phyloP scores from a whole-genome alignment of 129 eudicot species.

The Centrapalus pauciflorus region DNA sequence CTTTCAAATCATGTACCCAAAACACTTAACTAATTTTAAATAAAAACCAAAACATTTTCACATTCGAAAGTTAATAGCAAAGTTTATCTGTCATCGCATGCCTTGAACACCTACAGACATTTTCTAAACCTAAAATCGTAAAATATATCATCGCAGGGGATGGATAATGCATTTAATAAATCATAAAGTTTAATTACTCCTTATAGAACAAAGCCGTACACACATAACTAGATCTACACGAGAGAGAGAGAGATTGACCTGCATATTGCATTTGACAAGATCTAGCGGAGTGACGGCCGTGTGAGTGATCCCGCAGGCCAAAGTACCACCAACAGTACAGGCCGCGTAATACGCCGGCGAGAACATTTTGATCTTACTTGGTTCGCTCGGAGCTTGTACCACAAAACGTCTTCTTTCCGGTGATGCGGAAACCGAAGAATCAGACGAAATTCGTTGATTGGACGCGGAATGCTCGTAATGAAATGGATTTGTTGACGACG shows the following conservation, averaged over 20 bases:
- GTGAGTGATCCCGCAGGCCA: slow-evolving; percentile 71
- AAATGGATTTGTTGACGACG: slow-evolving; percentile 10
- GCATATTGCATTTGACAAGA: slow-evolving; percentile 93
- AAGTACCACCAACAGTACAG: slow-evolving; percentile 58
- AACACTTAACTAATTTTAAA: neutral
- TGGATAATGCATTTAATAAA: neutral
- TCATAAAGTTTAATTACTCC: neutral
- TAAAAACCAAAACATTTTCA: neutral
- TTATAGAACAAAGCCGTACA: neutral
- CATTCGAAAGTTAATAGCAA: neutral
- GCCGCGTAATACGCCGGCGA: slow-evolving; percentile 72
- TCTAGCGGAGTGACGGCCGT: slow-evolving; percentile 83
- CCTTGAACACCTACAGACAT: neutral
- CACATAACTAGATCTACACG: neutral
- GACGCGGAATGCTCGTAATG: neutral
- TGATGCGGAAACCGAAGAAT: neutral
- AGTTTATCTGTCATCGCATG: neutral
- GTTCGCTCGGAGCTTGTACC: slow-evolving; percentile 64
- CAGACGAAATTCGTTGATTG: neutral
- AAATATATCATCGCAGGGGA: neutral
- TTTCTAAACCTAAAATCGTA: neutral
- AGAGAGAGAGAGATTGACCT: slow-evolving; percentile 33
- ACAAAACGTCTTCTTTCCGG: slow-evolving; percentile 24
- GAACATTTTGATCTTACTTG: slow-evolving; percentile 51
- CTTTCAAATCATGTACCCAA: neutral